A percentile compares a stretch with the other conserved stretches of the same genome.
Conservation (phyloP, 1,284 basidiomycete species). For the Ustilago trichophora region DNA sequence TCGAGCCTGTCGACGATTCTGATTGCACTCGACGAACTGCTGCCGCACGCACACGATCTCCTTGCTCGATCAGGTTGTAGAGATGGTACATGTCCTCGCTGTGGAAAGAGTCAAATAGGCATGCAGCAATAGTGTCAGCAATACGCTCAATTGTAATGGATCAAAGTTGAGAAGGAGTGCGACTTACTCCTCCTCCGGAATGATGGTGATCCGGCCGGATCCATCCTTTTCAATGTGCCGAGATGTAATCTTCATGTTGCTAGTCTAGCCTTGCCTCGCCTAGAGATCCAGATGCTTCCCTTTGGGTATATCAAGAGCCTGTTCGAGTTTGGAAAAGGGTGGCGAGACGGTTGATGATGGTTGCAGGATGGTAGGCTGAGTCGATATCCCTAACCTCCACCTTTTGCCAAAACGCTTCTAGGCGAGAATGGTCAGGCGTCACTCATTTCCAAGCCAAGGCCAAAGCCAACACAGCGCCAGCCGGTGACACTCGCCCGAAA, state of each 20-base stretch:
- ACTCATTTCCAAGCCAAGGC: constrained; percentile 16
- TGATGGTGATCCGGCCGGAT: constrained; percentile 59
- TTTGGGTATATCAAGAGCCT: no score
- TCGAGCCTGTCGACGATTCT: constrained; percentile 89
- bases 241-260: constrained; percentile 61
- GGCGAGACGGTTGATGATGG: no score
- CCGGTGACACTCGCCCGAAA: constrained; percentile 11
- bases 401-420: no score
- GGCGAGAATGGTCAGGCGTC: constrained; percentile 9
- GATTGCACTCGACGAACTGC: constrained; percentile 79
- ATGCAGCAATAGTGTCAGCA: not conserved
- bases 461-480: no score
- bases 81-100: constrained; percentile 98
- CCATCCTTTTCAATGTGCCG: constrained; percentile 64
- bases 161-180: not conserved
- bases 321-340: not conserved
- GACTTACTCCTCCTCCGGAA: constrained; percentile 64
- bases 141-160: not conserved
- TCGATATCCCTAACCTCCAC: constrained; percentile 20
- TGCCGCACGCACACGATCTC: constrained; percentile 86
- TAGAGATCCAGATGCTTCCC: no score
- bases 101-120: not conserved
- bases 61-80: constrained; percentile 87
- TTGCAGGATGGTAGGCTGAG: no score
- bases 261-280: not conserved